Conservation (phyloP, 176 grass and related monocot species). For the Oryza nivara region DNA sequence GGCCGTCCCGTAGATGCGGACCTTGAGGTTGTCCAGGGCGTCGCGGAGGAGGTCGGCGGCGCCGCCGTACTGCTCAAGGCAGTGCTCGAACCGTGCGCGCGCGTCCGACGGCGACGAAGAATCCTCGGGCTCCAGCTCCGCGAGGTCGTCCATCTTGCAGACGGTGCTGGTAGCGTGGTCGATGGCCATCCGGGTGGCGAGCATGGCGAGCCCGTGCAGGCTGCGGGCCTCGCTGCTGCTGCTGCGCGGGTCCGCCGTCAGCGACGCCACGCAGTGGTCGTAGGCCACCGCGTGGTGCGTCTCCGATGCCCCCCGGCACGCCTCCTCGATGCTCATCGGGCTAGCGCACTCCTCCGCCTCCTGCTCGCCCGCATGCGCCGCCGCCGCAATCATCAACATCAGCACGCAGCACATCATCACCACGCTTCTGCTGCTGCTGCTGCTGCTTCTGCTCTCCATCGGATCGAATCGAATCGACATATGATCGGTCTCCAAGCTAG, state of each 20-base stretch:
- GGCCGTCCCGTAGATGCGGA: conserved; percentile 48
- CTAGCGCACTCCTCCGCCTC: background rate
- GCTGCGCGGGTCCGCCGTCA: conserved; percentile 31
- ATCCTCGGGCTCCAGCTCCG: conserved; percentile 44
- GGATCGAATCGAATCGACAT: background rate
- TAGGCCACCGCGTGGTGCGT: conserved; percentile 45
- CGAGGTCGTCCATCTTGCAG: conserved; percentile 52
- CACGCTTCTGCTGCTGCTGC: background rate
- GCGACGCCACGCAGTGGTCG: conserved; percentile 55
- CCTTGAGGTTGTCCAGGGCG: conserved; percentile 63
- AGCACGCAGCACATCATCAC: no score
- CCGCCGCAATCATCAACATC: no score
- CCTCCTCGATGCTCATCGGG: conserved; percentile 43
- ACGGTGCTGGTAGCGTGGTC: conserved; percentile 60
- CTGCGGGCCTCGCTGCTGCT: conserved; percentile 21
- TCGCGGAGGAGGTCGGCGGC: conserved; percentile 59
- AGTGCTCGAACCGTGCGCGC: conserved; percentile 42
- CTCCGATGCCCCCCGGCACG: conserved; percentile 50
- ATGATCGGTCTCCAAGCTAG: no score
- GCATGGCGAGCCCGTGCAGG: conserved; percentile 42
- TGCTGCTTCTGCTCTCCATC: background rate
- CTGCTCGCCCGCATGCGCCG: background rate
- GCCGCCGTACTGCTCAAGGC: conserved; percentile 59
- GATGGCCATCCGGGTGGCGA: conserved; percentile 52
- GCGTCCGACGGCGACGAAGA: background rate